phyloP scores from a whole-genome alignment of 257 asterid genomes.

The Lavandula angustifolia region DNA sequence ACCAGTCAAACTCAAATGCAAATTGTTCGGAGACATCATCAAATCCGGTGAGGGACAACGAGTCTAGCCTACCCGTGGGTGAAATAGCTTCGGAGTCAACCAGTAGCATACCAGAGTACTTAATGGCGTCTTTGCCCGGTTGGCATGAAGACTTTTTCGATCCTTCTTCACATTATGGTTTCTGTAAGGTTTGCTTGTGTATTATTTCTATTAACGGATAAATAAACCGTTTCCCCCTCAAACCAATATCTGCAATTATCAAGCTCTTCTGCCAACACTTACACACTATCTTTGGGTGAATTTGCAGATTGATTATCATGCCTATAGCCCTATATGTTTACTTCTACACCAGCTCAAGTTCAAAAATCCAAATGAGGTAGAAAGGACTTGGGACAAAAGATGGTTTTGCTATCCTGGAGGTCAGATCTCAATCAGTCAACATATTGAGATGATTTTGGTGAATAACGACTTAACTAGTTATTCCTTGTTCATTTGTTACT shows the following conservation, averaged over 20 bases:
- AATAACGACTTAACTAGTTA: constrained; percentile 26
- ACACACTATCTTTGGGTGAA: constrained; percentile 17
- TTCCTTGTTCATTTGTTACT: constrained; percentile 23
- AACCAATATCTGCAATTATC: too few species aligned
- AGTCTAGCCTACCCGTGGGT: constrained; percentile 25
- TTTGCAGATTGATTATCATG: constrained; percentile 56
- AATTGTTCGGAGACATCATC: constrained; percentile 52
- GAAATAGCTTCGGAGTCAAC: constrained; percentile 52
- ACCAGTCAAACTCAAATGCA: constrained; percentile 32
- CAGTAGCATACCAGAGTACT: constrained; percentile 74
- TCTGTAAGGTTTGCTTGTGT: constrained; percentile 55
- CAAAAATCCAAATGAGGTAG: constrained; percentile 28
- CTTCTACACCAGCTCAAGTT: constrained; percentile 31
- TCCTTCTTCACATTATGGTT: constrained; percentile 49
- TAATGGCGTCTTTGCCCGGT: constrained; percentile 75
- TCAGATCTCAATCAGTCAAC: constrained; percentile 24
- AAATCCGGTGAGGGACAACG: constrained; percentile 37
- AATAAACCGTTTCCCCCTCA: neutral
- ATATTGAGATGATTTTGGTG: constrained; percentile 20
- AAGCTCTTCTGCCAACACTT: constrained; percentile 27
- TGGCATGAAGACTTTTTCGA: constrained; percentile 68
- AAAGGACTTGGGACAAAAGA: constrained; percentile 16
- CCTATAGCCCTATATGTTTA: constrained; percentile 6
- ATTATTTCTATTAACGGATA: constrained; percentile 11
- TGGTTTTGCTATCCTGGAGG: constrained; percentile 17